Conservation (phyloP, 2,329 filamentous ascomycete species). For the Aspergillus hiratsukae region DNA sequence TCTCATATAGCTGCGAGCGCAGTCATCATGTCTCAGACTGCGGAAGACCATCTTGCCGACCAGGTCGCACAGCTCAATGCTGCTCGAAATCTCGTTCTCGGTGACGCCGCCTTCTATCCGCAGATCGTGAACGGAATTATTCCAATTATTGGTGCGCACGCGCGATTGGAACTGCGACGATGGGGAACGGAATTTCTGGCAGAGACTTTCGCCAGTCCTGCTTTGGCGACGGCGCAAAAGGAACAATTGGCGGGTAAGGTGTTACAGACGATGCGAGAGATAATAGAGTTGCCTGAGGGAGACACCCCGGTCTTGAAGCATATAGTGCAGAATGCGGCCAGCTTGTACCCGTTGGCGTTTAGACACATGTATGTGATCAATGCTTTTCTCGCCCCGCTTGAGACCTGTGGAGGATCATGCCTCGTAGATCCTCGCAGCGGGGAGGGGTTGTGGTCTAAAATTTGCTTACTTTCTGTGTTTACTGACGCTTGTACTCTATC, state of each 20-base stretch:
- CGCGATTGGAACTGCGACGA: conserved; percentile 76
- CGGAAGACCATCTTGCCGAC: conserved; percentile 59
- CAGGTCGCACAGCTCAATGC: conserved; percentile 85
- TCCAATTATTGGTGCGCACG: conserved; percentile 76
- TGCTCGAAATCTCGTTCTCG: conserved; percentile 83
- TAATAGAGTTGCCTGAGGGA: conserved; percentile 67
- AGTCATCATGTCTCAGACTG: conserved; percentile 48
- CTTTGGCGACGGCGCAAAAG: conserved; percentile 71
- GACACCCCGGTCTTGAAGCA: conserved; percentile 79
- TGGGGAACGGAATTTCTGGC: conserved; percentile 96
- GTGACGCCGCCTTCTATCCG: conserved; percentile 81
- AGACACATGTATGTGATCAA: conserved; percentile 78
- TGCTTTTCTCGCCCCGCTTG: conserved; percentile 16
- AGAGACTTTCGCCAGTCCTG: conserved; percentile 92
- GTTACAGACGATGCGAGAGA: conserved; percentile 67
- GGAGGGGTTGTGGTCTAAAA: neutral
- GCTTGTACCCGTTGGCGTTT: conserved; percentile 88
- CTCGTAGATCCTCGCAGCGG: conserved; percentile 16
- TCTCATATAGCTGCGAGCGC: conserved; percentile 2
- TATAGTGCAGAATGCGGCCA: conserved; percentile 81
- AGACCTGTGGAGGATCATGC: conserved; percentile 5
- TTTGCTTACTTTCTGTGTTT: conserved; percentile 1
- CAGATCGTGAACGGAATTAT: conserved; percentile 89
- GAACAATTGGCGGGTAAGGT: conserved; percentile 72
- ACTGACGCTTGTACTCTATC: conserved; percentile 32